These are phyloP conservation scores for Haberlea rhodopensis DNA, from an alignment of 257 asterid genomes.

Conservation along the genomic window DNA sequence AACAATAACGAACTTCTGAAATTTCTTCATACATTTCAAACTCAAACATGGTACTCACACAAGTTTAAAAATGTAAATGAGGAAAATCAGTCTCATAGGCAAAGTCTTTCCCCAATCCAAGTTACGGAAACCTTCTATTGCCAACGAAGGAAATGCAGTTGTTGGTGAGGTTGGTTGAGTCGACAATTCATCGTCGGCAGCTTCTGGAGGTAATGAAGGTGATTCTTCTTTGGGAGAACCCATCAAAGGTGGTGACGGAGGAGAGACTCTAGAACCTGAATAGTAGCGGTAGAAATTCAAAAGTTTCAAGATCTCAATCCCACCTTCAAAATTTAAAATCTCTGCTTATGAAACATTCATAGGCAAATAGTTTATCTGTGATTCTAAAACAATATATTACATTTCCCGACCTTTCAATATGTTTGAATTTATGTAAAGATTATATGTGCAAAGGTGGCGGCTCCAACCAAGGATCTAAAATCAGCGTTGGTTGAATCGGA, in stretches of 20 bases:
- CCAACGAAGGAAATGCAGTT: conserved; percentile 18
- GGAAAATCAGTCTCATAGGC: conserved; percentile 15
- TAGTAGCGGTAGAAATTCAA: neutral
- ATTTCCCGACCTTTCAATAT: no score
- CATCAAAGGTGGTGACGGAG: conserved; percentile 35
- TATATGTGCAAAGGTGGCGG: no score
- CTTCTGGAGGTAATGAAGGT: conserved; percentile 28
- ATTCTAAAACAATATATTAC: no score
- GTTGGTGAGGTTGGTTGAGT: conserved; percentile 23
- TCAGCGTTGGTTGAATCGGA: no score
- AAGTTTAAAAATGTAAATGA: conserved; percentile 14
- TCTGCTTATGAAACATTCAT: neutral
- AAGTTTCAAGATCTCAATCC: neutral
- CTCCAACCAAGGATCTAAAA: no score
- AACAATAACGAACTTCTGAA: no score
- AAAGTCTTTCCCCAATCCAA: conserved; percentile 5
- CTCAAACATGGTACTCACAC: neutral
- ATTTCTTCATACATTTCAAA: neutral
- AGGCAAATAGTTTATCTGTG: no score
- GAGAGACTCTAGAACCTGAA: conserved; percentile 34
- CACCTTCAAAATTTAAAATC: neutral
- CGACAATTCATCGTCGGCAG: conserved; percentile 24
- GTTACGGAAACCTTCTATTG: conserved; percentile 10
- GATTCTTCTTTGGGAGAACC: conserved; percentile 27
- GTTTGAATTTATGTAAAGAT: no score